These are phyloP conservation scores for Cylindrotheca closterium DNA, from an alignment of 108 stramenopile genomes.

Conservation along the genomic window DNA sequence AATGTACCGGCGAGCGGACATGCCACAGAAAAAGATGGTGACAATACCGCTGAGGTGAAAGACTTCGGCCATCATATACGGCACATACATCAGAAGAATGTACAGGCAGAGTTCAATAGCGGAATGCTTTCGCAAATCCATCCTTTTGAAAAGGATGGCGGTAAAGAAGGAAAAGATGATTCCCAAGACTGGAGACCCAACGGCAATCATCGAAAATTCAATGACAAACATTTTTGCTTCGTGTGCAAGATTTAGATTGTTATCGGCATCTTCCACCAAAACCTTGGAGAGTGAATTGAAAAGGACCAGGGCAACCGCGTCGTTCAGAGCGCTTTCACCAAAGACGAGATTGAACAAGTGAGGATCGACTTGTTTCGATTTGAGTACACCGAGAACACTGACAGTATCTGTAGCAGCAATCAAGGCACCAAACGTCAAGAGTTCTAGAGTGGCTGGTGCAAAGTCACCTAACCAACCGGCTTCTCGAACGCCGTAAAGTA, in stretches of 20 bases:
- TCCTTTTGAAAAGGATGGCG: slow-evolving; percentile 58
- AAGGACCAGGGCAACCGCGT: slow-evolving; percentile 81
- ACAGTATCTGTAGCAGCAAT: slow-evolving; percentile 88
- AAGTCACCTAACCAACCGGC: slow-evolving; percentile 34
- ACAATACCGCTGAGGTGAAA: slow-evolving; percentile 76
- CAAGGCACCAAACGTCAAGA: slow-evolving; percentile 71
- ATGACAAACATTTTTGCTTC: slow-evolving; percentile 19
- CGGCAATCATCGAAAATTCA: slow-evolving; percentile 54
- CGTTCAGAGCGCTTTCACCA: slow-evolving; percentile 85
- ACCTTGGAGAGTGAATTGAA: slow-evolving; percentile 49
- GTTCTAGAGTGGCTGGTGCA: slow-evolving; percentile 54
- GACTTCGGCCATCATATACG: slow-evolving; percentile 66
- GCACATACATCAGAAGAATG: slow-evolving; percentile 64
- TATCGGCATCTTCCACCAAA: slow-evolving; percentile 2
- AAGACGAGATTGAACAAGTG: slow-evolving; percentile 81
- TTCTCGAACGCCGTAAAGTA: slow-evolving; percentile 30
- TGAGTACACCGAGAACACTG: slow-evolving; percentile 63
- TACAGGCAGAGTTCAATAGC: slow-evolving; percentile 61
- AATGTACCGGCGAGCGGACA: slow-evolving; percentile 57
- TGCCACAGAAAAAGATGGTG: slow-evolving; percentile 79
- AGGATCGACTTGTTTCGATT: slow-evolving; percentile 69
- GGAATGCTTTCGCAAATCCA: slow-evolving; percentile 36
- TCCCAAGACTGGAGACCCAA: slow-evolving; percentile 62
- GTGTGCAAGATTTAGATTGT: background rate
- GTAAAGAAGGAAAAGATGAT: slow-evolving; percentile 40